Evolutionary conservation across 2,329 filamentous ascomycete genomes (phyloP), one percentile per base, ranked within the genome.

Genomic region (Trichoderma semiorbis): DNA sequence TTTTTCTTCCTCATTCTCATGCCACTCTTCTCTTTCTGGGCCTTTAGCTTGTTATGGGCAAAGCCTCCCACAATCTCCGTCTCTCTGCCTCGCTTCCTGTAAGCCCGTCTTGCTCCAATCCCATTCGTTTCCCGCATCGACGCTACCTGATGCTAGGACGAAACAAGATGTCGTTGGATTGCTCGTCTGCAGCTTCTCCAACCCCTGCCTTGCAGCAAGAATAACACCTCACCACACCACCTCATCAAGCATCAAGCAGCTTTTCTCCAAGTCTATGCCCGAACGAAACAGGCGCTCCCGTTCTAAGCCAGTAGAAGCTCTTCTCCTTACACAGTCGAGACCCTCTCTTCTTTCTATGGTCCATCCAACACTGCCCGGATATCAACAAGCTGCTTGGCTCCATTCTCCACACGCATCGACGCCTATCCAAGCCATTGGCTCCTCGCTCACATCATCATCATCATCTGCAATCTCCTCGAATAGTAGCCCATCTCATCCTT

Each of bases 191-290:
- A 53, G 61, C 36, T 61, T 28, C 10, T n/a, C 12, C 18, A 21
- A 50, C 28, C 61, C 36, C 26, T 24, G 24, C 61, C 24, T 36
- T 50, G 64, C 50, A 67, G 60, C 24, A 57, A 61, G 57, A 69
- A 69, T 69, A 69, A 57, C 66, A 69, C 66, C 39, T 69, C 66
- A 69, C 39, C 66, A 69, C 66, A 69, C 66, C 66, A 62, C 66
- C 43, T 69, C 66, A 53, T 28, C 55, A 69, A 61, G 66, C 66
- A 34, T 61, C 55, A 61, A 69, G 66, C 64, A 67, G 53, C 36
- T 69, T 39, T 39, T 50, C 36, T 61, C 66, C 65, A 68, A 60
- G 24, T 68, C 53, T 68, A 53, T 53, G 57, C 66, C 66, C 66
- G 39, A 62, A 53, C 57, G 39, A 53, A 53, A 53, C 47, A 53